Evolutionary conservation across 805 yeast species (phyloP).

Genomic region (Naumovozyma dairenensis): DNA sequence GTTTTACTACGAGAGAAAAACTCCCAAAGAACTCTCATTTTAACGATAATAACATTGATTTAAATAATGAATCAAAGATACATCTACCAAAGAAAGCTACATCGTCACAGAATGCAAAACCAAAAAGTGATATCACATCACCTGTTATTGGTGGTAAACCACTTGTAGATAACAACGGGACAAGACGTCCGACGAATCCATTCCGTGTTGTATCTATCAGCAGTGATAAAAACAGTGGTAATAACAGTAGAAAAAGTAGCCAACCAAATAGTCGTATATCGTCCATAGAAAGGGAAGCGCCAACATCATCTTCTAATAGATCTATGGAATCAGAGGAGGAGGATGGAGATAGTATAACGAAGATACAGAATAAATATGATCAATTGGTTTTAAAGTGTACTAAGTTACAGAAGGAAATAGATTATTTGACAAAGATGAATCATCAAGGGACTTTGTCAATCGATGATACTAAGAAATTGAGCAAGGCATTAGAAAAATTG

Average conservation of each 20-base stretch:
- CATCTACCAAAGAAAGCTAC: slow-evolving; percentile 9
- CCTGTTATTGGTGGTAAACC: too few relatives aligned
- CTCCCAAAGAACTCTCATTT: too few relatives aligned
- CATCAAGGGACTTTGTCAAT: slow-evolving; percentile 30
- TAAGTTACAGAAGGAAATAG: slow-evolving; percentile 32
- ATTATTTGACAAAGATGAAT: slow-evolving; percentile 28
- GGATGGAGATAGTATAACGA: slow-evolving; percentile 9
- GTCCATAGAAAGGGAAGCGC: slow-evolving; percentile 6
- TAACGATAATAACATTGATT: too few relatives aligned
- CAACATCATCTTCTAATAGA: not conserved
- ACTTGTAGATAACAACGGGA: too few relatives aligned
- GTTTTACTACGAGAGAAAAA: too few relatives aligned
- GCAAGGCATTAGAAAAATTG: slow-evolving; percentile 29
- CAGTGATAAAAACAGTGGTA: slow-evolving; percentile 5
- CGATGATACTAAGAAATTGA: slow-evolving; percentile 32
- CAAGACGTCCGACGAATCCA: slow-evolving; percentile 22
- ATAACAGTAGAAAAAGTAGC: slow-evolving; percentile 11
- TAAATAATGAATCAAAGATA: too few relatives aligned
- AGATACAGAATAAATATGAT: slow-evolving; percentile 27
- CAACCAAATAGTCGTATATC: too few relatives aligned
- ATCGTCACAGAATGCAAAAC: too few relatives aligned
- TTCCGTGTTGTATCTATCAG: slow-evolving; percentile 29
- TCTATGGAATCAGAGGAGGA: not conserved
- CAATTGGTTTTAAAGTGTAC: slow-evolving; percentile 28
- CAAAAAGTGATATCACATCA: too few relatives aligned